These are phyloP conservation scores for Neurospora sp. DNA, from an alignment of 2,329 filamentous ascomycete species.

Conservation along the genomic window DNA sequence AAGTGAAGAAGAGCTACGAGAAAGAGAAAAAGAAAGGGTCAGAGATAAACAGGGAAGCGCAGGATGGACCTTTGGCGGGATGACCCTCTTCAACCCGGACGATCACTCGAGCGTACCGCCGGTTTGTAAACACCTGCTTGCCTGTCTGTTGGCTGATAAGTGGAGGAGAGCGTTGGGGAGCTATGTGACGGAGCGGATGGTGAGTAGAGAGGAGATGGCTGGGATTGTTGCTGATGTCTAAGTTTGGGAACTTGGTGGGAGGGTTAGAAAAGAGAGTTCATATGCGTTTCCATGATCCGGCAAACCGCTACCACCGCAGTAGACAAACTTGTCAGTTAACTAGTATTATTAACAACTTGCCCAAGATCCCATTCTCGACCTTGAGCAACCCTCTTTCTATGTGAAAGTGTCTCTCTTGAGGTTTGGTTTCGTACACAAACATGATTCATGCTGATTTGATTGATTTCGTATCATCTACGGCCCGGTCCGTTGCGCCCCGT, in stretches of 20 bases:
- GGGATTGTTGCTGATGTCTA: slow-evolving; percentile 49
- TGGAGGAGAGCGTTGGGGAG: slow-evolving; percentile 48
- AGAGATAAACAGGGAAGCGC: background rate
- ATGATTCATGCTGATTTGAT: background rate
- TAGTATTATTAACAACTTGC: background rate
- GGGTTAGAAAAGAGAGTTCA: no score
- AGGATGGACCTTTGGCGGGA: slow-evolving; percentile 21
- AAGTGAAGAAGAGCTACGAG: background rate
- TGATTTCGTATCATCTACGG: background rate
- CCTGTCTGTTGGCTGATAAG: slow-evolving; percentile 63
- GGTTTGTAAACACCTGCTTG: slow-evolving; percentile 83
- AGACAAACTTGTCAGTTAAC: background rate
- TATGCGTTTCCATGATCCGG: background rate
- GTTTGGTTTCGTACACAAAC: background rate
- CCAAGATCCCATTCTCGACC: background rate
- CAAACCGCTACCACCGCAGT: background rate
- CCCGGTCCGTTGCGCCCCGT: background rate
- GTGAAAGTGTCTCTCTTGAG: background rate
- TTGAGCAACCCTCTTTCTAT: background rate
- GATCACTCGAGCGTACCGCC: slow-evolving; percentile 29
- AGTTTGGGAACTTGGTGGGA: background rate
- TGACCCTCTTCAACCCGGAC: slow-evolving; percentile 28
- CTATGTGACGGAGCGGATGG: slow-evolving; percentile 43
- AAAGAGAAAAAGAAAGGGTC: background rate
- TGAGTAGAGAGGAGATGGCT: slow-evolving; percentile 58